Evolutionary conservation across 441 rosid genomes (phyloP).

Genomic region (Adansonia madagascariensis): DNA sequence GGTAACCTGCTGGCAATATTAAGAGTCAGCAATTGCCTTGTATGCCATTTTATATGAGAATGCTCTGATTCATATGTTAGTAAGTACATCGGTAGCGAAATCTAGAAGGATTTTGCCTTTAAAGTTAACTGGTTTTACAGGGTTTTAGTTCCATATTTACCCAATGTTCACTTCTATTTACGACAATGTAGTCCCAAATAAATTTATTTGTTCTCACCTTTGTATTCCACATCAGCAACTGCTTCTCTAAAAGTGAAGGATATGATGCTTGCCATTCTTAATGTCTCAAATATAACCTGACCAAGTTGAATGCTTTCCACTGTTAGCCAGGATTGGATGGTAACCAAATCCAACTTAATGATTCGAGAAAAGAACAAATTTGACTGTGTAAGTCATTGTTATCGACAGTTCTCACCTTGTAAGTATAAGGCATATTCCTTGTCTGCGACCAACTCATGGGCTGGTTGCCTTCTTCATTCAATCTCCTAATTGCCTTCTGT

Average conservation of each 20-base stretch:
- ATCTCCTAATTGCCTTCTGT: conserved; percentile 45
- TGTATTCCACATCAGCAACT: conserved; percentile 70
- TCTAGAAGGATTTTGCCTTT: not conserved
- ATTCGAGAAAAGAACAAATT: not conserved
- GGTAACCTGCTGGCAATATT: conserved; percentile 49
- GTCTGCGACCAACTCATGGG: conserved; percentile 61
- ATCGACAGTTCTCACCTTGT: conserved; percentile 42
- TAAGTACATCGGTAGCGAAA: not conserved
- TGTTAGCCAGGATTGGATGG: conserved; percentile 7
- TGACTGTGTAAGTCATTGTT: conserved; percentile 1
- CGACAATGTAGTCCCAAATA: not conserved
- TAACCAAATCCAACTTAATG: not conserved
- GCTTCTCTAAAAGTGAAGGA: conserved; percentile 81
- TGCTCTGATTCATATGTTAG: not conserved
- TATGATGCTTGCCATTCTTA: conserved; percentile 75
- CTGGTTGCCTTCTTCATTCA: conserved; percentile 39
- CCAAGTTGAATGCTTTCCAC: not conserved
- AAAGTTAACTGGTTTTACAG: not conserved
- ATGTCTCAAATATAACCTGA: conserved; percentile 67
- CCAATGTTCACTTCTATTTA: not conserved
- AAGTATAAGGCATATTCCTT: conserved; percentile 57
- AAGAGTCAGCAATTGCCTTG: conserved; percentile 24
- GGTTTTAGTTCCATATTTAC: conserved; percentile 3
- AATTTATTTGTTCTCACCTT: conserved; percentile 44
- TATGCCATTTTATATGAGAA: conserved; percentile 21